phyloP scores from a whole-genome alignment of 768 basidiomycete species.

The Lactarius hengduanensis region DNA sequence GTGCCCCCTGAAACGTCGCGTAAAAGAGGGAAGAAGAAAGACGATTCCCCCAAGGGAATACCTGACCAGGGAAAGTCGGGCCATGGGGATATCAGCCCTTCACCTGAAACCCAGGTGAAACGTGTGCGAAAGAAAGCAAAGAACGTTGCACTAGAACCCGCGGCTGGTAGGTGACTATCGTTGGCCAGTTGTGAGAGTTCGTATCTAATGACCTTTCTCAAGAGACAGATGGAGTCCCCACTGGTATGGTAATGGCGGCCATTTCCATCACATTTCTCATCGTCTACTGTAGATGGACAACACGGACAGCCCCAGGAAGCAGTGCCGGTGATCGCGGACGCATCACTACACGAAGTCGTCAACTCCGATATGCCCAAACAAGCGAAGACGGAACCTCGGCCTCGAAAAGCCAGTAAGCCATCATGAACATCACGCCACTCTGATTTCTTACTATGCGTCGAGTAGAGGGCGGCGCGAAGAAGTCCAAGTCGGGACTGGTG shows the following conservation, averaged over 20 bases:
- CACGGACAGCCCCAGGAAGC: not conserved
- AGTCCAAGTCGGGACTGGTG: slow-evolving; percentile 7
- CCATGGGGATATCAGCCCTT: not conserved
- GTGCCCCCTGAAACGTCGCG: not conserved
- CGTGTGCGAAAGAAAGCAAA: slow-evolving; percentile 1
- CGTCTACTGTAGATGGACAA: not conserved
- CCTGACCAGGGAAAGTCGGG: not conserved
- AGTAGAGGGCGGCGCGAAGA: not conserved
- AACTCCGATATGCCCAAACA: not conserved
- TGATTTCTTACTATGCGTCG: slow-evolving; percentile 4
- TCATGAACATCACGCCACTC: not conserved
- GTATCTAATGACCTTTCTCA: not conserved
- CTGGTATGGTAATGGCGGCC: not conserved
- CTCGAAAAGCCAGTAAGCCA: slow-evolving; percentile 4
- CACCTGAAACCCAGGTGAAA: slow-evolving; percentile 9
- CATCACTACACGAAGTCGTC: not conserved
- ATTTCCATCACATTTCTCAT: not conserved
- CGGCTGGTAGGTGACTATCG: slow-evolving; percentile 11
- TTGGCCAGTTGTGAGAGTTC: not conserved
- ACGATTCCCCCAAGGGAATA: not conserved
- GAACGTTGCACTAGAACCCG: not conserved
- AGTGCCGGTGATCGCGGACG: not conserved
- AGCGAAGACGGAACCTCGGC: not conserved
- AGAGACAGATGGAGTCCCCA: not conserved
- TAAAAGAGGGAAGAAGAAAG: slow-evolving; percentile 11